Evolutionary conservation across 202 grass and related monocot genomes (phyloP).

Genomic region (Schoenoplectus triqueter): DNA sequence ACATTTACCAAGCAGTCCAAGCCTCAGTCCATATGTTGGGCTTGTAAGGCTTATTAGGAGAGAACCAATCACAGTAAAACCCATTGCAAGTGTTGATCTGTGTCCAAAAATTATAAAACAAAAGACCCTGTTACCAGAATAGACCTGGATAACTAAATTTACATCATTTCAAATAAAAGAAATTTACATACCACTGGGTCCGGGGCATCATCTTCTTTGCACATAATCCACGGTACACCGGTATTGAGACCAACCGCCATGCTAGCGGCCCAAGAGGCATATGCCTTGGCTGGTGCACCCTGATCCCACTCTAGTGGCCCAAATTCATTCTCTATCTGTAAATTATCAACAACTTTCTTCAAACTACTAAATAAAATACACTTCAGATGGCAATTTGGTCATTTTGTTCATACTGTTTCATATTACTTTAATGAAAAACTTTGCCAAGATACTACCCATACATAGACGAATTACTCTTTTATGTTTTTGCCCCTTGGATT

Average conservation of each 20-base stretch:
- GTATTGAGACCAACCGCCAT: constrained; percentile 79
- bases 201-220: constrained; percentile 93
- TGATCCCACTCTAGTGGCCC: constrained; percentile 89
- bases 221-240: constrained; percentile 93
- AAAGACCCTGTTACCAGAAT: constrained; percentile 31
- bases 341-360: constrained; percentile 13
- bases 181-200: constrained; percentile 82
- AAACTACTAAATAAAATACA: neutral
- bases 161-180: neutral
- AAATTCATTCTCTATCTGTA: constrained; percentile 96
- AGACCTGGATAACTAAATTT: neutral
- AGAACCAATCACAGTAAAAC: constrained; percentile 92
- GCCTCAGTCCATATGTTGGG: constrained; percentile 97
- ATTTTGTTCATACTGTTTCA: neutral
- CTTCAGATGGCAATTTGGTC: neutral
- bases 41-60: constrained; percentile 80
- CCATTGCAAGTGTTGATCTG: constrained; percentile 96
- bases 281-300: constrained; percentile 74
- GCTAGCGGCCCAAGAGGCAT: constrained; percentile 78
- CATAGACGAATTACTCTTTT: neutral
- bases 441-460: neutral
- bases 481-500: neutral
- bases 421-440: neutral
- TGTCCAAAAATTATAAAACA: constrained; percentile 39
- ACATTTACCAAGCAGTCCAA: constrained; percentile 88